Evolutionary conservation across 2,329 filamentous ascomycete genomes (phyloP).

Genomic region (Amphichorda felina): DNA sequence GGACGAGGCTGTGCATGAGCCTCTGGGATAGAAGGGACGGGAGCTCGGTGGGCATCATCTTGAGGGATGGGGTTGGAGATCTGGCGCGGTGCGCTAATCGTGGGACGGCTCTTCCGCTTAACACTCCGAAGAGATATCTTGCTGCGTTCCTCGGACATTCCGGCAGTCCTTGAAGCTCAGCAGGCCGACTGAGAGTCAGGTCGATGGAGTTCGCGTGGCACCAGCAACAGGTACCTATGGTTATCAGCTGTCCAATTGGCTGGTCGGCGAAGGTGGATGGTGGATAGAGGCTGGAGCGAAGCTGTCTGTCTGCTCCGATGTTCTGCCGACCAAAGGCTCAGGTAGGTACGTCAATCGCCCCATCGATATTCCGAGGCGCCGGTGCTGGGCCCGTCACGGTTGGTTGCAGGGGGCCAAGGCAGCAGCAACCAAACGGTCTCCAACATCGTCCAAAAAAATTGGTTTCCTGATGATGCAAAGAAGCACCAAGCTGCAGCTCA

Average conservation of each 20-base stretch:
- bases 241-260: no score
- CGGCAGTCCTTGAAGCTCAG: slow-evolving; percentile 1
- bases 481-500: slow-evolving; percentile 2
- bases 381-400: neutral
- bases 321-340: neutral
- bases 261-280: neutral
- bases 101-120: slow-evolving; percentile 49
- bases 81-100: slow-evolving; percentile 50
- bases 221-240: no score
- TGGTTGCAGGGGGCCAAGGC: no score
- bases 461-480: slow-evolving; percentile 4
- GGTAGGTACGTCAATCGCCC: neutral
- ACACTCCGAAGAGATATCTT: slow-evolving; percentile 53
- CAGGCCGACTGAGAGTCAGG: no score
- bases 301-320: neutral
- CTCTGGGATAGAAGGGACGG: slow-evolving; percentile 9
- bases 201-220: no score
- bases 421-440: neutral
- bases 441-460: slow-evolving; percentile 6
- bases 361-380: slow-evolving; percentile 3
- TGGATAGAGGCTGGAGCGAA: neutral
- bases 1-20: slow-evolving; percentile 23
- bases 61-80: slow-evolving; percentile 50
- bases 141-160: slow-evolving; percentile 50
- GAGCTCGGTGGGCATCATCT: slow-evolving; percentile 19